Conservation (phyloP, 2,329 filamentous ascomycete species). For the Zymoseptoria pseudotritici region DNA sequence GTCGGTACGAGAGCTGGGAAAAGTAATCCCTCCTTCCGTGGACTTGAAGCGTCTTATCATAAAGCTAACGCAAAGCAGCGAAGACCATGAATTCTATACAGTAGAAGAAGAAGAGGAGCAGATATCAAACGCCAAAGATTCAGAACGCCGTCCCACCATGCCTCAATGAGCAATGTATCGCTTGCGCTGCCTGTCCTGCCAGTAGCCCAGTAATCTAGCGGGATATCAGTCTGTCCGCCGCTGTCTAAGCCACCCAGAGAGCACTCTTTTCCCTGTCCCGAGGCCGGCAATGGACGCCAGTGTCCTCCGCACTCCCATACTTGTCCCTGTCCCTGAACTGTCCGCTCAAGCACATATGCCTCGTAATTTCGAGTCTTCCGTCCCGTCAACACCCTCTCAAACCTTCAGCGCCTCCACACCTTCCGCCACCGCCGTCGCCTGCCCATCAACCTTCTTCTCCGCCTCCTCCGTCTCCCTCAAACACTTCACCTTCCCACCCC, state of each 20-base stretch:
- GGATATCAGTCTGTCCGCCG: no score
- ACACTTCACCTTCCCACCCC: slow-evolving; percentile 49
- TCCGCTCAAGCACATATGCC: background rate
- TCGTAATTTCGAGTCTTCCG: background rate
- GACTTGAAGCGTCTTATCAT: no score
- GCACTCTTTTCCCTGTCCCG: no score
- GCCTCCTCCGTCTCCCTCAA: slow-evolving; percentile 15
- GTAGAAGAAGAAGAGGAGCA: no score
- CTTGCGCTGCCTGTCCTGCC: background rate
- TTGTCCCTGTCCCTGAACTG: background rate
- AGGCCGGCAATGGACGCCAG: background rate
- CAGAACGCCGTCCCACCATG: background rate
- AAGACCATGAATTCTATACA: no score
- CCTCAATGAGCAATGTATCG: background rate
- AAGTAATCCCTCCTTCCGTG: no score
- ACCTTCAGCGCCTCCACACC: background rate
- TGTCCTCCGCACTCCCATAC: background rate
- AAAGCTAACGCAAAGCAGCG: no score
- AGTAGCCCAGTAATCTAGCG: no score
- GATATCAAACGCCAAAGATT: background rate
- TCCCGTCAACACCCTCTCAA: background rate
- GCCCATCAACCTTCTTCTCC: background rate
- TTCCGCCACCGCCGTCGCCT: background rate
- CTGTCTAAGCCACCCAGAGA: no score
- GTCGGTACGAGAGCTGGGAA: no score